Conservation (phyloP, 2,329 filamentous ascomycete genomes). For the Sporothrix curviconia region DNA sequence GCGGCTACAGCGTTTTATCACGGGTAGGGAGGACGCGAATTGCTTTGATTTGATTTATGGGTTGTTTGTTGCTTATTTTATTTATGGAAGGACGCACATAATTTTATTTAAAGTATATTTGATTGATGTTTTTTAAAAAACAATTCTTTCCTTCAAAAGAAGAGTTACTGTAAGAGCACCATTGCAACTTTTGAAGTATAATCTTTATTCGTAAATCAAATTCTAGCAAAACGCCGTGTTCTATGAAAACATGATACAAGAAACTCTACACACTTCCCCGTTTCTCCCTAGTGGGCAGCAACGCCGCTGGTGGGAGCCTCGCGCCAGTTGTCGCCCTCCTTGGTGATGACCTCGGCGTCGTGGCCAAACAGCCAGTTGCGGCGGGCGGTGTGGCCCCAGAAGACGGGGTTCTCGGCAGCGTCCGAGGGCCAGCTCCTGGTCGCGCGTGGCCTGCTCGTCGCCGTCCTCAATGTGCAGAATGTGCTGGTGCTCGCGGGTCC, state of each 20-base stretch:
- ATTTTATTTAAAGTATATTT: no score
- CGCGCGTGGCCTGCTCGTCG: conserved; percentile 18
- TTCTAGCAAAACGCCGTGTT: background rate
- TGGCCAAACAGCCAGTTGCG: conserved; percentile 30
- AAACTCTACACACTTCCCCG: background rate
- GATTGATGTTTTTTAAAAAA: no score
- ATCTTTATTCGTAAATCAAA: no score
- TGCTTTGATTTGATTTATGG: no score
- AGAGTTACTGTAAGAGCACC: no score
- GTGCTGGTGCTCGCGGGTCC: conserved; percentile 21
- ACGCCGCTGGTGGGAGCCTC: background rate
- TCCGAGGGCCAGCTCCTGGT: conserved; percentile 17
- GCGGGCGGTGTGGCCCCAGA: conserved; percentile 24
- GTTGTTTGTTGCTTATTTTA: no score
- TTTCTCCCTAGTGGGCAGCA: background rate
- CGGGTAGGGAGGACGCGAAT: no score
- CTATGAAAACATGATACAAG: background rate
- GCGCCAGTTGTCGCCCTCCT: conserved; percentile 16
- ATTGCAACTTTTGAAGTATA: no score
- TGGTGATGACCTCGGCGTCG: conserved; percentile 20
- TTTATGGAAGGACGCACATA: no score
- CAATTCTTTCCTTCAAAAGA: no score
- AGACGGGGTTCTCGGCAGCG: conserved; percentile 20
- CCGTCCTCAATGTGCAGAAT: conserved; percentile 23
- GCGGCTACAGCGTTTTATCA: no score